Percentiles rank a stretch among this genome's conserved stretches.
These are phyloP conservation scores for Chrysanthemum seticuspe DNA, from an alignment of 129 eudicot genomes.

Conservation along the genomic window DNA sequence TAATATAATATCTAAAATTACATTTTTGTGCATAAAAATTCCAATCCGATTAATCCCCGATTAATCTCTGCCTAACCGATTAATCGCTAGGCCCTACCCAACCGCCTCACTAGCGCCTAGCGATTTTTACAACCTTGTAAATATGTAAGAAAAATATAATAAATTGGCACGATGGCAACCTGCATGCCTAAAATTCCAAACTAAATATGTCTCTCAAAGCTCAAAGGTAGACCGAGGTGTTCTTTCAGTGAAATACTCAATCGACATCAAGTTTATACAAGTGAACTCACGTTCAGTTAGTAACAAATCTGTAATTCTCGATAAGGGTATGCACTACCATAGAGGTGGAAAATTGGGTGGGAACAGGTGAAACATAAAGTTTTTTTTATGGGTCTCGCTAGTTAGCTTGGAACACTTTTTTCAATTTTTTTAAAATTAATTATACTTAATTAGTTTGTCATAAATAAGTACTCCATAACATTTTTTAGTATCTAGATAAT, in stretches of 20 bases:
- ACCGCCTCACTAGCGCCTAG: too few relatives aligned
- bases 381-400: background rate
- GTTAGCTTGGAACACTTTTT: background rate
- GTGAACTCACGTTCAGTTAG: background rate
- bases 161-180: slow-evolving; percentile 34
- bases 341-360: background rate
- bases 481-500: too few relatives aligned
- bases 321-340: background rate
- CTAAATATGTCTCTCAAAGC: slow-evolving; percentile 76
- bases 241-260: slow-evolving; percentile 80
- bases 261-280: background rate
- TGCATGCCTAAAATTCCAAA: slow-evolving; percentile 85
- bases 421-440: background rate
- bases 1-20: too few relatives aligned
- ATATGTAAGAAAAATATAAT: background rate
- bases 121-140: too few relatives aligned
- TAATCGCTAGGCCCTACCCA: too few relatives aligned
- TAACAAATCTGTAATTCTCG: background rate
- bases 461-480: background rate
- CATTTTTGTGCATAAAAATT: too few relatives aligned
- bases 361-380: background rate
- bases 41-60: too few relatives aligned
- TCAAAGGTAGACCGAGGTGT: slow-evolving; percentile 82
- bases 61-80: too few relatives aligned
- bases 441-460: background rate